Conservation (phyloP, 2,329 filamentous ascomycete species). For the Macroventuria anomochaeta region DNA sequence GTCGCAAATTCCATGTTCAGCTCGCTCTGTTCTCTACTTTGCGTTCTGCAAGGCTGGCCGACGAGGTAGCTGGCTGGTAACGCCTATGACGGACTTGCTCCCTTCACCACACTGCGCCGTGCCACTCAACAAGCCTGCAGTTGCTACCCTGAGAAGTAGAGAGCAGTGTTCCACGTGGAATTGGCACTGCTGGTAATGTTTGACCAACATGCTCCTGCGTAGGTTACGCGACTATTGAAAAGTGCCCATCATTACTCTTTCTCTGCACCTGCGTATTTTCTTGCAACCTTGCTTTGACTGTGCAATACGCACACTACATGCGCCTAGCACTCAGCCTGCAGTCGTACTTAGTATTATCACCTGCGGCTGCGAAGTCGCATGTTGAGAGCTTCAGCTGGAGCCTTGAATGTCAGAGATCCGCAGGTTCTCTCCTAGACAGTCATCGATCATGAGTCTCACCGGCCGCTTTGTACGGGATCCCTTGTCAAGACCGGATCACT, state of each 20-base stretch:
- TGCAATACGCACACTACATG: neutral
- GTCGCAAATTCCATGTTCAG: neutral
- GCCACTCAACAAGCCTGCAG: neutral
- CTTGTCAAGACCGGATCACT: neutral
- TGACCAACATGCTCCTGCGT: neutral
- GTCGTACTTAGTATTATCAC: neutral
- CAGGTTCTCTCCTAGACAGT: neutral
- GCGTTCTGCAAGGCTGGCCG: neutral
- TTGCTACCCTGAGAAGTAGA: neutral
- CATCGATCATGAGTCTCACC: conserved; percentile 3
- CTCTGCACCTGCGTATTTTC: neutral
- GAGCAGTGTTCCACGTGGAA: neutral
- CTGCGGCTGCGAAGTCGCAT: neutral
- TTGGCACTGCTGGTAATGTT: neutral
- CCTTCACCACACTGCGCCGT: conserved; percentile 3
- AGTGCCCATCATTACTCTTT: neutral
- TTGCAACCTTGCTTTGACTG: neutral
- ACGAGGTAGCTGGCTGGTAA: conserved; percentile 1
- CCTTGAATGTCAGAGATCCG: conserved; percentile 3
- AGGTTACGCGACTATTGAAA: neutral
- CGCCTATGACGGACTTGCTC: neutral
- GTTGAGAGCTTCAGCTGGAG: neutral
- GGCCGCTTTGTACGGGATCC: conserved; percentile 6
- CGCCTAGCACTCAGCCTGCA: conserved; percentile 1
- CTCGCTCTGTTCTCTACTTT: neutral